These are phyloP conservation scores for Nelumbo lutea DNA, from an alignment of 164 flowering plant species.

Conservation along the genomic window DNA sequence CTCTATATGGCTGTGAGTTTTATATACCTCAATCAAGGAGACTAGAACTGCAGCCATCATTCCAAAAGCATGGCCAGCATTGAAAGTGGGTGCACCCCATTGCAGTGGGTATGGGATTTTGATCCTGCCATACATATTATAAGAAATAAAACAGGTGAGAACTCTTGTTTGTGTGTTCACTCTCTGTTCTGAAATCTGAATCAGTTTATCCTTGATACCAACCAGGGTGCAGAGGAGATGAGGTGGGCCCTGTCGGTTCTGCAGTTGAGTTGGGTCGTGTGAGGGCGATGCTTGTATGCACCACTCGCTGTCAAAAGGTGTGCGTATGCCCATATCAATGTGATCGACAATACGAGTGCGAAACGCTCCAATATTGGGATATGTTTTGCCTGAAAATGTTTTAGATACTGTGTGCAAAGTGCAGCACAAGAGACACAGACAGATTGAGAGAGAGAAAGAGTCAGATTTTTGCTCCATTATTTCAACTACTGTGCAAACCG, in stretches of 20 bases:
- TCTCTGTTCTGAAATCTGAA: too few relatives aligned
- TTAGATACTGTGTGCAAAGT: conserved; percentile 60
- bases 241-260: conserved; percentile 88
- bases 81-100: conserved; percentile 98
- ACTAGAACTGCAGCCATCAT: conserved; percentile 98
- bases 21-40: conserved; percentile 81
- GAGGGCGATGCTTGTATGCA: conserved; percentile 88
- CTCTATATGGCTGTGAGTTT: not conserved
- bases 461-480: too few relatives aligned
- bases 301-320: conserved; percentile 95
- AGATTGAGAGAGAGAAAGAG: too few relatives aligned
- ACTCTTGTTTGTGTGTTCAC: too few relatives aligned
- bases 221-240: conserved; percentile 97
- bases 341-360: conserved; percentile 70
- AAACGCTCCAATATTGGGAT: conserved; percentile 84
- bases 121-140: conserved; percentile 50
- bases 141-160: not conserved
- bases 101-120: conserved; percentile 97
- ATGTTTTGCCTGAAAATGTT: conserved; percentile 51
- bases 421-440: not conserved
- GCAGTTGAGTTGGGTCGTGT: conserved; percentile 67
- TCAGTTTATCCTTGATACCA: conserved; percentile 16
- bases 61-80: conserved; percentile 96
- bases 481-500: too few relatives aligned
- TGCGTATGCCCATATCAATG: conserved; percentile 95